These are phyloP conservation scores for Guillardia theta DNA, from an alignment of 78 protist genomes.

Conservation along the genomic window DNA sequence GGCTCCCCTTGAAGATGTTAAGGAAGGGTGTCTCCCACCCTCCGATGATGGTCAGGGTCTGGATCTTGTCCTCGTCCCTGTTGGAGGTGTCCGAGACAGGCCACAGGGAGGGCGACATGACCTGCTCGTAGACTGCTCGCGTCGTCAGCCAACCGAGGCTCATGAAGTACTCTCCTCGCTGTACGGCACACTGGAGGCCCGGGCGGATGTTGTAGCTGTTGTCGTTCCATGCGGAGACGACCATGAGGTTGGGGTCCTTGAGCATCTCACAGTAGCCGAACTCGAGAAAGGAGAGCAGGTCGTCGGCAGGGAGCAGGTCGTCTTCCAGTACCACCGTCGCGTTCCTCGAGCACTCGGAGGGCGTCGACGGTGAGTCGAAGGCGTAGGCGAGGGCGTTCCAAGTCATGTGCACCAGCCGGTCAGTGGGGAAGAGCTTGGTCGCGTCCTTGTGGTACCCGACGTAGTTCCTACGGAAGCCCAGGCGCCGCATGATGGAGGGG, in stretches of 20 bases:
- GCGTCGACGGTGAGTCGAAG: neutral
- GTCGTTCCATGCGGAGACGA: neutral
- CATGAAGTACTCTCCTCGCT: no score
- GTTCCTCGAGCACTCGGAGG: neutral
- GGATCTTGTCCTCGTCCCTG: no score
- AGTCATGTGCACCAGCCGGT: neutral
- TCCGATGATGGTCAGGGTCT: no score
- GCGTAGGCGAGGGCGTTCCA: neutral
- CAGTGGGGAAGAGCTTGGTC: neutral
- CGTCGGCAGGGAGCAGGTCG: neutral
- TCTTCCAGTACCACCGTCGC: neutral
- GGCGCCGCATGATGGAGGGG: neutral
- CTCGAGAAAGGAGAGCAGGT: neutral
- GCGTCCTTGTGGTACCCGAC: no score
- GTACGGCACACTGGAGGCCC: neutral
- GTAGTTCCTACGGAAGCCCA: neutral
- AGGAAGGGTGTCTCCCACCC: no score
- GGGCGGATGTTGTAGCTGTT: neutral
- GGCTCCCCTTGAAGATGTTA: no score
- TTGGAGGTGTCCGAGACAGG: no score
- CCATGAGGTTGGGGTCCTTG: neutral
- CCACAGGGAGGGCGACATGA: no score
- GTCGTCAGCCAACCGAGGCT: no score
- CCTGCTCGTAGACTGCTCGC: no score
- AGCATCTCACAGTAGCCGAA: neutral